These are phyloP conservation scores for Crithidia thermophila DNA, from an alignment of 208 protist species.

Conservation along the genomic window DNA sequence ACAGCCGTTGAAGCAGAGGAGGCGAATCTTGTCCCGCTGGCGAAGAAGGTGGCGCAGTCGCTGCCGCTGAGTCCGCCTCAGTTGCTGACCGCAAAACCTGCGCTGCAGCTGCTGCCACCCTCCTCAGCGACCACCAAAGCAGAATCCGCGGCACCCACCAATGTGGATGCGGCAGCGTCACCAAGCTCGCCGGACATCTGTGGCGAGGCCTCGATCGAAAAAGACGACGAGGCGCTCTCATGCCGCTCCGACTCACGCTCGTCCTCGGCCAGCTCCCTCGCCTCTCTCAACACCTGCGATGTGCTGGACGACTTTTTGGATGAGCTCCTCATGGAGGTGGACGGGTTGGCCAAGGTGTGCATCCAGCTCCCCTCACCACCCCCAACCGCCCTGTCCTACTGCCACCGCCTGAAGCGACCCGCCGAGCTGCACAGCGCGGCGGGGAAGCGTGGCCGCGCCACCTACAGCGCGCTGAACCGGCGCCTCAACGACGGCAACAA, in stretches of 20 bases:
- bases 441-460: not conserved
- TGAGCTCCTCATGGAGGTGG: slow-evolving; percentile 43
- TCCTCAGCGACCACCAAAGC: too few species aligned
- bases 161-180: too few species aligned
- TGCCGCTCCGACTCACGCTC: not conserved
- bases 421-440: not conserved
- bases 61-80: too few species aligned
- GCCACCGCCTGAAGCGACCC: not conserved
- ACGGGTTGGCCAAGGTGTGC: slow-evolving; percentile 48
- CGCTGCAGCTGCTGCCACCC: too few species aligned
- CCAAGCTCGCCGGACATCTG: too few species aligned
- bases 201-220: too few species aligned
- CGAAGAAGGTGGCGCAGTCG: too few species aligned
- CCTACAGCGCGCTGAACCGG: slow-evolving; percentile 26
- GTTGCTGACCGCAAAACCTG: too few species aligned
- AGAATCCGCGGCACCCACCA: too few species aligned
- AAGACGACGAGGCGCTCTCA: not conserved
- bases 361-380: slow-evolving; percentile 50
- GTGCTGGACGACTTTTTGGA: slow-evolving; percentile 35
- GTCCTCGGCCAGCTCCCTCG: slow-evolving; percentile 28
- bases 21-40: too few species aligned
- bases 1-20: too few species aligned
- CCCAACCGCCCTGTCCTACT: slow-evolving; percentile 18
- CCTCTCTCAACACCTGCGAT: slow-evolving; percentile 32
- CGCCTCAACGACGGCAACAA: slow-evolving; percentile 38